phyloP scores from a whole-genome alignment of 352 stramenopile genomes.

The Globisporangium emineosum region DNA sequence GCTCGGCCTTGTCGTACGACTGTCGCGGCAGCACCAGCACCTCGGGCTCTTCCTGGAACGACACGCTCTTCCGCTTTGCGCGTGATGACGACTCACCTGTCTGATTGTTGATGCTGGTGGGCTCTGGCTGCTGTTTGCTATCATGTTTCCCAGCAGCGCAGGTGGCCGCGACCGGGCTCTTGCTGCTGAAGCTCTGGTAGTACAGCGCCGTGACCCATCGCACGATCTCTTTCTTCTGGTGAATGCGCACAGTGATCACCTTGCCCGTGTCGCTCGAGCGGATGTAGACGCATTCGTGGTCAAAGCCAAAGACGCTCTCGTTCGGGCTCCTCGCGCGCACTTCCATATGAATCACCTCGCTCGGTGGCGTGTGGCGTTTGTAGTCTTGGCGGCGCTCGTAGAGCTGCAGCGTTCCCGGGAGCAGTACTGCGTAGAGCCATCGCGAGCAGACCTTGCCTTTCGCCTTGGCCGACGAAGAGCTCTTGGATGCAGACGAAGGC shows the following conservation, averaged over 20 bases:
- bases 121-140: slow-evolving; percentile 15
- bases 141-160: slow-evolving; percentile 14
- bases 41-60: slow-evolving; percentile 48
- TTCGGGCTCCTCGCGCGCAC: slow-evolving; percentile 35
- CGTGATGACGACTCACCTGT: not conserved
- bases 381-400: slow-evolving; percentile 58
- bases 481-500: not conserved
- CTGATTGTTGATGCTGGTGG: not conserved
- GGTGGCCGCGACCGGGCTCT: slow-evolving; percentile 5
- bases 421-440: slow-evolving; percentile 56
- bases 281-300: slow-evolving; percentile 60
- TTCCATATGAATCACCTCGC: slow-evolving; percentile 39
- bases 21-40: slow-evolving; percentile 43
- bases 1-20: slow-evolving; percentile 43
- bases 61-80: slow-evolving; percentile 42
- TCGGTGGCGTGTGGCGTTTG: slow-evolving; percentile 45
- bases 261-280: slow-evolving; percentile 34
- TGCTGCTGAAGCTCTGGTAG: slow-evolving; percentile 42
- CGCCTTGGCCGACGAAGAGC: not conserved
- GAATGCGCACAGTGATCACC: slow-evolving; percentile 48
- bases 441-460: slow-evolving; percentile 38
- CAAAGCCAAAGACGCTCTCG: slow-evolving; percentile 59
- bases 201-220: slow-evolving; percentile 62
- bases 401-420: slow-evolving; percentile 37
- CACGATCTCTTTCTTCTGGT: slow-evolving; percentile 62